Evolutionary conservation across 768 basidiomycete genomes (phyloP).

Genomic region (Boletus rex-veris): DNA sequence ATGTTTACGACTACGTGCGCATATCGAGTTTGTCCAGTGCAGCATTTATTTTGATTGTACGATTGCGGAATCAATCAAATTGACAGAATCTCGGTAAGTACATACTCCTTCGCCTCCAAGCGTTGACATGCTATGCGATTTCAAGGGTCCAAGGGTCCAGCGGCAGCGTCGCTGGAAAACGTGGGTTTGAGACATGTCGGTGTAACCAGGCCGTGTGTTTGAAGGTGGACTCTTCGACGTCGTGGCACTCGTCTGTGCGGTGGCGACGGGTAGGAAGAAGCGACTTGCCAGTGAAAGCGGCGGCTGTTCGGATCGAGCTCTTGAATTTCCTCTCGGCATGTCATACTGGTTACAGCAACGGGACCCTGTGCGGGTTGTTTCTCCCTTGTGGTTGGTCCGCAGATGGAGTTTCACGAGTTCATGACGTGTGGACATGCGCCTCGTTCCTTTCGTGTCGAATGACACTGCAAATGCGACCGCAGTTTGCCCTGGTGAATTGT

Average conservation of each 20-base stretch:
- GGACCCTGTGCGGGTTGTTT: not conserved
- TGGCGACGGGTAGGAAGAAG: slow-evolving; percentile 27
- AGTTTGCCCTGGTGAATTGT: not conserved
- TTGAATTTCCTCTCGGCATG: slow-evolving; percentile 2
- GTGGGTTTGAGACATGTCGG: slow-evolving; percentile 7
- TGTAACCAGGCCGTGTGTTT: slow-evolving; percentile 2
- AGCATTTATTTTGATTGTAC: no score
- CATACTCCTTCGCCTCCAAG: not conserved
- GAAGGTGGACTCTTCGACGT: not conserved
- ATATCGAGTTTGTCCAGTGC: not conserved
- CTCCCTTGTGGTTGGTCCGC: not conserved
- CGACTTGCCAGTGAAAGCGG: not conserved
- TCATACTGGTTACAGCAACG: no score
- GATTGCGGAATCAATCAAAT: not conserved
- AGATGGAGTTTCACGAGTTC: not conserved
- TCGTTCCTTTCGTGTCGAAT: not conserved
- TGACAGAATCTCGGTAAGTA: not conserved
- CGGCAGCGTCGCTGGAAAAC: not conserved
- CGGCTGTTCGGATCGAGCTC: slow-evolving; percentile 3
- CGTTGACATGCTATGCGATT: not conserved
- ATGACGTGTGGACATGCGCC: not conserved
- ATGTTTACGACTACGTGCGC: not conserved
- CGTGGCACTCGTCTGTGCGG: slow-evolving; percentile 13
- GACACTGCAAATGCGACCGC: not conserved
- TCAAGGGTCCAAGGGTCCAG: not conserved